Conservation (phyloP, 2,329 filamentous ascomycete species). For the Tolypocladium nubicola region DNA sequence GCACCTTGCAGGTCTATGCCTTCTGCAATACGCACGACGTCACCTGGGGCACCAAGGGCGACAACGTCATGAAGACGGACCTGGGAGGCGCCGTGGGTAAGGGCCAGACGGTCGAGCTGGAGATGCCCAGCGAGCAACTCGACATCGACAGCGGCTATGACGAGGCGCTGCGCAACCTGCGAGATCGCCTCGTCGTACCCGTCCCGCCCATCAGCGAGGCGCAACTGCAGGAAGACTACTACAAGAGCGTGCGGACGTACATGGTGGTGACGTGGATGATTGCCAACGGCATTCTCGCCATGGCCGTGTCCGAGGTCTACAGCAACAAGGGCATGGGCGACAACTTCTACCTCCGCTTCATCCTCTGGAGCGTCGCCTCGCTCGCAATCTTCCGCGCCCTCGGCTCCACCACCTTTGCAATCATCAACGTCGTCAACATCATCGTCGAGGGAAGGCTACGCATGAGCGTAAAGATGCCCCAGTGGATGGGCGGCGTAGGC, state of each 20-base stretch:
- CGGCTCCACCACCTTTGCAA: conserved; percentile 68
- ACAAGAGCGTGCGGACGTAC: conserved; percentile 93
- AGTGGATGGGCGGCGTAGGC: conserved; percentile 33
- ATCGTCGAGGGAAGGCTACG: conserved; percentile 75
- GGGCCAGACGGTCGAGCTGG: conserved; percentile 77
- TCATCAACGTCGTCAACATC: conserved; percentile 76
- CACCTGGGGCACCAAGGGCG: conserved; percentile 97
- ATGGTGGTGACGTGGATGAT: conserved; percentile 96
- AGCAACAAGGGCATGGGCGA: conserved; percentile 56
- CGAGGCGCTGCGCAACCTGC: conserved; percentile 89
- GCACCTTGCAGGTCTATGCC: conserved; percentile 93
- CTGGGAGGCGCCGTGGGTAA: conserved; percentile 75
- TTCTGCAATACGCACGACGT: conserved; percentile 99
- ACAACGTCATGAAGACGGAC: conserved; percentile 90
- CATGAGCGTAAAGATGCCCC: conserved; percentile 39
- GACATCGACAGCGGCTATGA: conserved; percentile 98
- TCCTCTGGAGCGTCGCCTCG: conserved; percentile 82
- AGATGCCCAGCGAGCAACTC: conserved; percentile 96
- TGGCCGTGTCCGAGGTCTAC: conserved; percentile 86
- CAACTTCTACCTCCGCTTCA: conserved; percentile 87
- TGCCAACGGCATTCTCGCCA: conserved; percentile 82
- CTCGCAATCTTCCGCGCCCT: conserved; percentile 82
- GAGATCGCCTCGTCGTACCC: conserved; percentile 80
- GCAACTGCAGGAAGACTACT: conserved; percentile 96
- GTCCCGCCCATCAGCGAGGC: conserved; percentile 51